Conservation (phyloP, 2,329 filamentous ascomycete species). For the Biscogniauxia sp. region DNA sequence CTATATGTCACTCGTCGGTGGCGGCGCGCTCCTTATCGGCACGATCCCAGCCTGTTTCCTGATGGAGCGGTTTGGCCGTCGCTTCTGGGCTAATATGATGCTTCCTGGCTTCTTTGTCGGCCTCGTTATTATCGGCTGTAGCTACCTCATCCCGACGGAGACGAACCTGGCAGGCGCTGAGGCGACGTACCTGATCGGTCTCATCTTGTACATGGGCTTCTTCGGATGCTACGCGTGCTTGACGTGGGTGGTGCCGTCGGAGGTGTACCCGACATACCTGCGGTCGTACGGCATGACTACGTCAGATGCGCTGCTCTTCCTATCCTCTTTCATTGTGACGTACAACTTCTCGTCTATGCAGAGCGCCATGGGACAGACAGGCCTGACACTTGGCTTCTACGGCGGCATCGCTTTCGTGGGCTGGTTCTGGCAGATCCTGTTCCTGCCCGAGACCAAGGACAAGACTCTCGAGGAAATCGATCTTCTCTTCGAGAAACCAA, state of each 20-base stretch:
- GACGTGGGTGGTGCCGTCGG: slow-evolving; percentile 65
- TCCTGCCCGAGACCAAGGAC: slow-evolving; percentile 75
- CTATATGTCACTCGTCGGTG: slow-evolving; percentile 74
- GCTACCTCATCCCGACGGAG: slow-evolving; percentile 54
- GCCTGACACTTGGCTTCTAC: slow-evolving; percentile 68
- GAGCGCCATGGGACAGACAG: slow-evolving; percentile 62
- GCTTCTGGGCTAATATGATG: slow-evolving; percentile 73
- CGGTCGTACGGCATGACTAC: slow-evolving; percentile 73
- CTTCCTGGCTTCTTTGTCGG: slow-evolving; percentile 71
- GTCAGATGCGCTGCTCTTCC: slow-evolving; percentile 65
- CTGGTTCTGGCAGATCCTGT: slow-evolving; percentile 70
- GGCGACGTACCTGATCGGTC: slow-evolving; percentile 65
- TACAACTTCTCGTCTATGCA: slow-evolving; percentile 75
- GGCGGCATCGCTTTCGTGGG: slow-evolving; percentile 69
- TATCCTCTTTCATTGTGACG: slow-evolving; percentile 70
- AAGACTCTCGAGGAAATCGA: slow-evolving; percentile 70
- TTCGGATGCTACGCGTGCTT: slow-evolving; percentile 65
- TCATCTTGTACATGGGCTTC: slow-evolving; percentile 67
- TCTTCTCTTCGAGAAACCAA: slow-evolving; percentile 62
- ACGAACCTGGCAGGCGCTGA: slow-evolving; percentile 47
- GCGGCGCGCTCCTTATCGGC: slow-evolving; percentile 63
- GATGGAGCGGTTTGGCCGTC: slow-evolving; percentile 71
- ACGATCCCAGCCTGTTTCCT: slow-evolving; percentile 66
- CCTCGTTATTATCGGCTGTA: slow-evolving; percentile 62
- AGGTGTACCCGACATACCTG: slow-evolving; percentile 72